Conservation (phyloP, 306 rosid species). For the Inga laurina region DNA sequence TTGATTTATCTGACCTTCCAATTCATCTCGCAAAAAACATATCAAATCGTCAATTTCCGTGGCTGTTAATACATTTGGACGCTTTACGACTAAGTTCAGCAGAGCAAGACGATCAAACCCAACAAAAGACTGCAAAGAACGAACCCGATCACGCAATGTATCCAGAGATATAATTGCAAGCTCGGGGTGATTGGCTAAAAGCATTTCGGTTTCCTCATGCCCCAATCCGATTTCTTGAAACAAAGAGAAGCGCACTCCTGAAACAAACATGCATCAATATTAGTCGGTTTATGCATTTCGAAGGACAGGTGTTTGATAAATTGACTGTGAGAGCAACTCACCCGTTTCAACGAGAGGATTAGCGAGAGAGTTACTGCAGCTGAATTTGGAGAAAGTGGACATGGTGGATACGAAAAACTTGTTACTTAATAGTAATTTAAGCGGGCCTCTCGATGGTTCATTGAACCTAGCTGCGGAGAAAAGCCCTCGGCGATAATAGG, state of each 20-base stretch:
- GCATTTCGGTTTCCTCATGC: conserved; percentile 37
- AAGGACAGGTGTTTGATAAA: conserved; percentile 47
- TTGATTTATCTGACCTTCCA: conserved; percentile 52
- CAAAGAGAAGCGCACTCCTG: conserved; percentile 52
- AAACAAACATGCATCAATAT: not conserved
- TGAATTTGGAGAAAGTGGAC: conserved; percentile 32
- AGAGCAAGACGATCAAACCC: conserved; percentile 52
- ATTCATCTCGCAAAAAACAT: conserved; percentile 45
- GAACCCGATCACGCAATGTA: conserved; percentile 48
- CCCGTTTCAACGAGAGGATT: conserved; percentile 27
- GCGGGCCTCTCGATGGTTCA: conserved; percentile 15
- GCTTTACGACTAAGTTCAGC: conserved; percentile 39
- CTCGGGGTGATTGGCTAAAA: conserved; percentile 47
- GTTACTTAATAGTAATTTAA: conserved; percentile 9
- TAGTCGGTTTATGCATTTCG: not conserved
- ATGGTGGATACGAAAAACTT: conserved; percentile 29
- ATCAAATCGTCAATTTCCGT: conserved; percentile 53
- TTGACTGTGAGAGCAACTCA: conserved; percentile 45
- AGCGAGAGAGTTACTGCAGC: conserved; percentile 23
- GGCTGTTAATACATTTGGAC: conserved; percentile 47
- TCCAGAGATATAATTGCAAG: conserved; percentile 38
- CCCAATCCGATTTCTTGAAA: conserved; percentile 55
- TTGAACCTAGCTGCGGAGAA: not conserved
- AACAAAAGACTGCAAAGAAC: conserved; percentile 43
- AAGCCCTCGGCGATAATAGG: conserved; percentile 14